A percentile compares a stretch with the other conserved stretches of the same genome.
These are phyloP conservation scores for Ilyonectria destructans DNA, from an alignment of 2,329 filamentous ascomycete species.

Conservation along the genomic window DNA sequence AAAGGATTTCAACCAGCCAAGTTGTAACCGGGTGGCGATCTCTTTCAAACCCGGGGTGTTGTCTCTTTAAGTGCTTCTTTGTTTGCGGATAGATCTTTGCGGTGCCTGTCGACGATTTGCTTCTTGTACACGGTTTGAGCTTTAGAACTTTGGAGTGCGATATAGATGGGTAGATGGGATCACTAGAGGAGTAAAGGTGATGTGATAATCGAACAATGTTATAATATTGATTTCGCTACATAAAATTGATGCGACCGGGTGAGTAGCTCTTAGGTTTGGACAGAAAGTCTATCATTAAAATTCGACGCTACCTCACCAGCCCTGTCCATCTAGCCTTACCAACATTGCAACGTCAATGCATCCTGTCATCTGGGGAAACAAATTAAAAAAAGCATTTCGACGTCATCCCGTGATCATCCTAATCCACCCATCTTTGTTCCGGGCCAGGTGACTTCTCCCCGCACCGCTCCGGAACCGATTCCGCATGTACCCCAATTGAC, in stretches of 20 bases:
- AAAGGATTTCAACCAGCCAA: conserved; percentile 30
- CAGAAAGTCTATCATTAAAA: too few species aligned
- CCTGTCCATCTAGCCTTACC: too few species aligned
- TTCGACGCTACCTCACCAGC: too few species aligned
- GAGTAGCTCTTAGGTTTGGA: too few species aligned
- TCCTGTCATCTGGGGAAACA: too few species aligned
- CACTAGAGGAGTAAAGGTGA: background rate
- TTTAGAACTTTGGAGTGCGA: background rate
- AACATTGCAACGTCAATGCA: too few species aligned
- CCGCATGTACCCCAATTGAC: conserved; percentile 13
- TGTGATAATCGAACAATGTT: background rate
- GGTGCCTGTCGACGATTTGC: background rate
- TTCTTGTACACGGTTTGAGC: background rate
- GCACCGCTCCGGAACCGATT: conserved; percentile 23
- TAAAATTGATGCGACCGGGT: background rate
- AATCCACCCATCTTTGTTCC: background rate
- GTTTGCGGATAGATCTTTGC: background rate
- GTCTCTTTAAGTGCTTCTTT: background rate
- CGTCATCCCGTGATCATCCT: background rate
- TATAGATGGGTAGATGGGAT: background rate
- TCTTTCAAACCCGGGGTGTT: background rate
- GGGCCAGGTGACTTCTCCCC: conserved; percentile 6
- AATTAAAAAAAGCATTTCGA: background rate
- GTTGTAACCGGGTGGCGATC: conserved; percentile 7
- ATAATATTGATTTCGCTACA: background rate